phyloP scores from a whole-genome alignment of 441 rosid species.

The Jatropha multifida region DNA sequence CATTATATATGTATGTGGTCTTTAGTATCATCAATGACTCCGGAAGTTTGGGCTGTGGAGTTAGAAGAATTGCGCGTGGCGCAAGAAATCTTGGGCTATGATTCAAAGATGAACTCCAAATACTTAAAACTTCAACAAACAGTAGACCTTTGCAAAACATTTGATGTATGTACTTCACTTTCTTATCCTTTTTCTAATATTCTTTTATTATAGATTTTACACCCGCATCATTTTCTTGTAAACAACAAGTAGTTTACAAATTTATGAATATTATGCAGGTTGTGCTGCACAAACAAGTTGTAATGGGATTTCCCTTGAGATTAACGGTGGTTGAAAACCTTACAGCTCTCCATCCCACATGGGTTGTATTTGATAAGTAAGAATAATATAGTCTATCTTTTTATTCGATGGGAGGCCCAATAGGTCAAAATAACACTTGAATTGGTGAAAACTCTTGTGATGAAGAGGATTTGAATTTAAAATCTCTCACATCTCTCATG shows the following conservation, averaged over 20 bases:
- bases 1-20: not conserved
- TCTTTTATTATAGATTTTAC: too few species aligned
- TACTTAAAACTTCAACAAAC: conserved; percentile 44
- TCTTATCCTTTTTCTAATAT: too few species aligned
- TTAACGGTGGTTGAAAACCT: conserved; percentile 34
- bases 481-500: too few species aligned
- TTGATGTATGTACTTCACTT: conserved; percentile 31
- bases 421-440: not conserved
- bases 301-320: conserved; percentile 49
- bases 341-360: conserved; percentile 42
- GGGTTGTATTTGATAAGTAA: conserved; percentile 52
- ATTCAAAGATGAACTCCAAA: conserved; percentile 27
- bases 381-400: not conserved
- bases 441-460: too few species aligned
- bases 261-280: conserved; percentile 22
- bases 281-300: conserved; percentile 44
- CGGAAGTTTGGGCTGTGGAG: conserved; percentile 45
- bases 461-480: too few species aligned
- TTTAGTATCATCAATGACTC: conserved; percentile 43
- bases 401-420: too few species aligned
- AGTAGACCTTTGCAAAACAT: conserved; percentile 38
- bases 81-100: conserved; percentile 23
- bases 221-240: too few species aligned
- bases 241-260: too few species aligned
- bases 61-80: conserved; percentile 31